These are phyloP conservation scores for Chrysoporthe puriensis DNA, from an alignment of 2,329 filamentous ascomycete species.

Conservation along the genomic window DNA sequence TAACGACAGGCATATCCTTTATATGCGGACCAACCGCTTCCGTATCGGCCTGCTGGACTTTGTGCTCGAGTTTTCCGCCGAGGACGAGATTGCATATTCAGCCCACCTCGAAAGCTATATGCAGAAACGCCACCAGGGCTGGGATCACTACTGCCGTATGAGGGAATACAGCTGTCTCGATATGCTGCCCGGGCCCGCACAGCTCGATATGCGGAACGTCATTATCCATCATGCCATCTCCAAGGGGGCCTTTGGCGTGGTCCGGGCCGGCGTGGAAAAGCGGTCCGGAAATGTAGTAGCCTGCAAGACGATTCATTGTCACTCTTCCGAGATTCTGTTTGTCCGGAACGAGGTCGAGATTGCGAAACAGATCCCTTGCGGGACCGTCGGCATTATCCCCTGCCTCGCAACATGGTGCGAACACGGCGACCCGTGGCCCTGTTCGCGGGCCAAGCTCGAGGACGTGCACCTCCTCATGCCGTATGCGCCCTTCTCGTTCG, in stretches of 20 bases:
- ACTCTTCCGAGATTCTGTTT: not conserved
- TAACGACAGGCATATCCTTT: not conserved
- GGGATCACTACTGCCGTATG: not conserved
- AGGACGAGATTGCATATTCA: conserved; percentile 1
- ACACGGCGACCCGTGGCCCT: conserved; percentile 15
- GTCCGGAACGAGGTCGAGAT: conserved; percentile 7
- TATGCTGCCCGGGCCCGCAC: not conserved
- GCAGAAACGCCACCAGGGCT: not conserved
- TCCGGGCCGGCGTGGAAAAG: conserved; percentile 22
- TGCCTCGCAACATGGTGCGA: not conserved
- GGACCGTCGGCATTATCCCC: not conserved
- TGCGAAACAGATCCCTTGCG: not conserved
- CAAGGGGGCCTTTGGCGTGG: conserved; percentile 26
- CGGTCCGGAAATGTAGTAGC: conserved; percentile 23
- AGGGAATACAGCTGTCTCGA: not conserved
- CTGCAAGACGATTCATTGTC: conserved; percentile 24
- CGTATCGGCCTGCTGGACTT: conserved; percentile 18
- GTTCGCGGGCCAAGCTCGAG: not conserved
- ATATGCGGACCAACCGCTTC: conserved; percentile 12
- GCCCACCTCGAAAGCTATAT: conserved; percentile 3
- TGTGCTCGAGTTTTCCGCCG: not conserved
- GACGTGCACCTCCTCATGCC: conserved; percentile 26
- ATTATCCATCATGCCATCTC: conserved; percentile 26
- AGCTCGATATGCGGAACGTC: conserved; percentile 2
- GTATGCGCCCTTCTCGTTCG: conserved; percentile 23